Base-by-base conservation (phyloP, 805 yeast genomes). In the Starmerella sp. region DNA sequence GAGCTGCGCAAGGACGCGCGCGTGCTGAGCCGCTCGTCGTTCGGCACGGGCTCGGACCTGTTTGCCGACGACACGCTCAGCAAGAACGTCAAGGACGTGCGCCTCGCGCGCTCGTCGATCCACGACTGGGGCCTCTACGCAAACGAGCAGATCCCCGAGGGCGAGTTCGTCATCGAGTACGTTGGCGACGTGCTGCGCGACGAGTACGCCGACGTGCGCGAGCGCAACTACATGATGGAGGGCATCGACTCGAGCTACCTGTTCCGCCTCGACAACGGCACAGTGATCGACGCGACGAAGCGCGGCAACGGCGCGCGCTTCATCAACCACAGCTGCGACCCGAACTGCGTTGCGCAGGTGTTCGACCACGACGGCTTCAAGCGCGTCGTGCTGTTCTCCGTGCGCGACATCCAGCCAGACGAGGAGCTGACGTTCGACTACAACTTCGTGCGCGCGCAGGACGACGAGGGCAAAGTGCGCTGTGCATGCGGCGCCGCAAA, bases 91-190 rank as follows among this genome's bases (percentile, higher is more conserved):
- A 91, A 91, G 65, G 95, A 96, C 0, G 97, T 91, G 8, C 84
- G 93, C n/a, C 90, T 90, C 74, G 97, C 97, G 0, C 76, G 97
- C 53, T 89, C 97, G 2, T 95, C 97, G 0, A 93, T 93, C 65
- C 98, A 93, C 68, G 88, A 91, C 65, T 93, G 98, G 98, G 99
- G 99, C 0, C 72, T 93, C 41, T 93, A 89, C 70, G 98, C 99
- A 0, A 72, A 86, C 64, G 97, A 93, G 65, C 95, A 95, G 1
- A 93, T 93, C 65, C 86, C 88, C n/a, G 95, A 93, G 0, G 85
- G 82, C 61, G 98, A 93, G 69, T 91, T 93, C 96, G 89, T 93
- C 65, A 91, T 93, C 56, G 99, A 93, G 69, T 93, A 93, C 64
- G 97, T 93, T 5, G 99, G 99, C 32, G 97, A 93, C 62, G 77